Percentiles rank a stretch among this genome's conserved stretches.
Evolutionary conservation across 192 early-diverging fungal species (phyloP).

Genomic region (Cladochytrium replicatum): DNA sequence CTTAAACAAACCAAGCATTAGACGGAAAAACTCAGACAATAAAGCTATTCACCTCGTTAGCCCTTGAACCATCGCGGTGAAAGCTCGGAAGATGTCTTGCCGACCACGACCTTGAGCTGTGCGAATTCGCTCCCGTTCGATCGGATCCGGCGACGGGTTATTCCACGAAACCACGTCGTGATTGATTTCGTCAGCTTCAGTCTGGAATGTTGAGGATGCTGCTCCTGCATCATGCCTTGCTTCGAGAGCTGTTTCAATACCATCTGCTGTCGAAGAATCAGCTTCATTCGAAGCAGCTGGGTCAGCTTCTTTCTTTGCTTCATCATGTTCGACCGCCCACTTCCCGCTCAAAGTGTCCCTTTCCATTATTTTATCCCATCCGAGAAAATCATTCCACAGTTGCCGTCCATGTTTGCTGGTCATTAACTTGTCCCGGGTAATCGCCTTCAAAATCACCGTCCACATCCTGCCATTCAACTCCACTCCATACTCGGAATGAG

Average conservation of each 20-base stretch:
- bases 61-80: conserved; percentile 12
- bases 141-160: not conserved
- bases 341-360: not conserved
- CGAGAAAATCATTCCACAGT: conserved; percentile 18
- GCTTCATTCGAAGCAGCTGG: not conserved
- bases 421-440: conserved; percentile 1
- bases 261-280: conserved; percentile 2
- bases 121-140: conserved; percentile 17
- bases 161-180: not conserved
- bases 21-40: not conserved
- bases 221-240: not conserved
- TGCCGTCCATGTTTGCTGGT: conserved; percentile 2
- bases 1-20: conserved; percentile 6
- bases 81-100: conserved; percentile 9
- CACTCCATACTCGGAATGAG: not conserved
- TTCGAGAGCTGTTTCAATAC: not conserved
- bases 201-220: not conserved
- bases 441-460: not conserved
- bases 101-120: conserved; percentile 6
- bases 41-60: conserved; percentile 7
- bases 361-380: conserved; percentile 22
- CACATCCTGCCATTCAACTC: not conserved
- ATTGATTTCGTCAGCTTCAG: not conserved
- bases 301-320: conserved; percentile 3
- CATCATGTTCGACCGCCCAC: not conserved